Conservation (phyloP, 768 basidiomycete species). For the Podaxis carcinomalis region DNA sequence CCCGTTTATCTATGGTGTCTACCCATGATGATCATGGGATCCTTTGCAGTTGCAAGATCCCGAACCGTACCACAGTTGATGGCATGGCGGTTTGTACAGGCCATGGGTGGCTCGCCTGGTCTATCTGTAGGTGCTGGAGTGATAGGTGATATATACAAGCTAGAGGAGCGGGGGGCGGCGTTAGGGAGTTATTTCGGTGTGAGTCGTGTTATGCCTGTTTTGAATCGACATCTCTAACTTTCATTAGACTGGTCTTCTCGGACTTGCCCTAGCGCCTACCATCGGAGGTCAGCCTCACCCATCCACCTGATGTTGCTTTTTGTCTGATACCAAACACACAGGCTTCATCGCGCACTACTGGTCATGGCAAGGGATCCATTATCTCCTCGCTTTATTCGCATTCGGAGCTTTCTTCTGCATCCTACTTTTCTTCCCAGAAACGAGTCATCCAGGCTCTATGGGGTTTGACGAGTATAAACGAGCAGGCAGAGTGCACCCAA, state of each 20-base stretch:
- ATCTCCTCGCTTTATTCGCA: slow-evolving; percentile 35
- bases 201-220: slow-evolving; percentile 9
- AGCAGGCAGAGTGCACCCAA: slow-evolving; percentile 13
- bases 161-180: slow-evolving; percentile 57
- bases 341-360: slow-evolving; percentile 49
- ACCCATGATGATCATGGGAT: slow-evolving; percentile 55
- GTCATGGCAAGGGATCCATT: slow-evolving; percentile 61
- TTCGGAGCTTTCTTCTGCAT: slow-evolving; percentile 38
- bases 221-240: neutral
- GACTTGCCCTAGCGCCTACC: slow-evolving; percentile 58
- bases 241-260: slow-evolving; percentile 46
- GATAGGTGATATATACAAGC: slow-evolving; percentile 61
- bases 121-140: slow-evolving; percentile 54
- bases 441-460: slow-evolving; percentile 54
- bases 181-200: slow-evolving; percentile 60
- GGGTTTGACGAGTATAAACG: slow-evolving; percentile 45
- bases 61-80: slow-evolving; percentile 43
- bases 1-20: slow-evolving; percentile 54
- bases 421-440: slow-evolving; percentile 54
- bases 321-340: slow-evolving; percentile 14
- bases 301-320: neutral
- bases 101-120: slow-evolving; percentile 57
- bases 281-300: slow-evolving; percentile 40
- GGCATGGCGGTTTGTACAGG: slow-evolving; percentile 62
- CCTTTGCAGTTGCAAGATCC: slow-evolving; percentile 54